Evolutionary conservation across 129 eudicot species (phyloP).

Genomic region (carrot (Daucus carota)): DH1_v3.0 NC_030383.2:45862501-45863000

Average conservation of each 20-base stretch:
- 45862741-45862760: conserved; percentile 1
- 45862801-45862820: conserved; percentile 1
- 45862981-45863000: not conserved
- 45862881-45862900: not conserved
- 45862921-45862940: not conserved
- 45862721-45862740: not conserved
- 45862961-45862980: not conserved
- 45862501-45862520: not conserved
- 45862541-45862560: not conserved
- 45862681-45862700: conserved; percentile 28
- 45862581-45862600: conserved; percentile 15
- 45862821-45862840: not conserved
- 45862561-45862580: conserved; percentile 23
- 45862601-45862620: conserved; percentile 39
- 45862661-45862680: conserved; percentile 21
- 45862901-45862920: not conserved
- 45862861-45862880: conserved; percentile 2
- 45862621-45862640: conserved; percentile 33
- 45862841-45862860: not conserved
- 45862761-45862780: conserved; percentile 21
- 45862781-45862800: not conserved
- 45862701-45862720: conserved; percentile 20
- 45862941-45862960: conserved; percentile 2
- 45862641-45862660: conserved; percentile 29
- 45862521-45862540: not conserved